A percentile compares a stretch with the other conserved stretches of the same genome.
Evolutionary conservation across 2,329 filamentous ascomycete genomes (phyloP).

Genomic region (Talaromyces sp.): DNA sequence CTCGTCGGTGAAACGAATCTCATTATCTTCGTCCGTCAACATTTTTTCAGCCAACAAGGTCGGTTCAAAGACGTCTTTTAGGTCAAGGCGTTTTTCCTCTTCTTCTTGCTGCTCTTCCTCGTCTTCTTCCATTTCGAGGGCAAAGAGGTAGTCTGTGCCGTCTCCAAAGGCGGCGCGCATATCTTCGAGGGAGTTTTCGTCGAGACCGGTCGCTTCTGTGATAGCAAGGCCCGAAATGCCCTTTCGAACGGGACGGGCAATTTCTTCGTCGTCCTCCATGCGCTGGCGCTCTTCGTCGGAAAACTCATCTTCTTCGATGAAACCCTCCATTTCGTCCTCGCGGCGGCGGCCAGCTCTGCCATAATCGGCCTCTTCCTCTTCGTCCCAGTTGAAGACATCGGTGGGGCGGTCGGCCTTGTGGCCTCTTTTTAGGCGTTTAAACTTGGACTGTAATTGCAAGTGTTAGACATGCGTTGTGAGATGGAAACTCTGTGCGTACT

Average conservation of each 20-base stretch:
- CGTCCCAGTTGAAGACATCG: conserved; percentile 93
- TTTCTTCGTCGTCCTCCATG: conserved; percentile 69
- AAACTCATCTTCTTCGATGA: conserved; percentile 94
- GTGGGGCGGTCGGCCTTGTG: conserved; percentile 63
- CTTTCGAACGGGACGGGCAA: conserved; percentile 71
- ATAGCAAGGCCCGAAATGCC: conserved; percentile 62
- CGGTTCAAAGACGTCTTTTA: conserved; percentile 97
- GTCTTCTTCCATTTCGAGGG: conserved; percentile 79
- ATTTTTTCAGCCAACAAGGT: conserved; percentile 91
- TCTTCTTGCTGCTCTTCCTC: conserved; percentile 70
- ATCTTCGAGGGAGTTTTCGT: conserved; percentile 89
- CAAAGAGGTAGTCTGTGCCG: conserved; percentile 94
- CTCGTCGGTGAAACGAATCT: conserved; percentile 80
- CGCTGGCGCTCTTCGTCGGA: conserved; percentile 74
- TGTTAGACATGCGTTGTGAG: background rate
- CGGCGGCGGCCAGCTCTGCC: conserved; percentile 47
- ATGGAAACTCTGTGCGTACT: conserved; percentile 44
- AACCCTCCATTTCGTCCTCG: conserved; percentile 83
- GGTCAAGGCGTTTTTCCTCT: conserved; percentile 77
- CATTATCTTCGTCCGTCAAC: conserved; percentile 90
- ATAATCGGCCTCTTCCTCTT: conserved; percentile 64
- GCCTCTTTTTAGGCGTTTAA: conserved; percentile 93
- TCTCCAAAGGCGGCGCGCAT: conserved; percentile 96
- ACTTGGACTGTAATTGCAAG: conserved; percentile 69
- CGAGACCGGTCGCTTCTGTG: conserved; percentile 76